Base-by-base conservation (phyloP, 2,329 filamentous ascomycete genomes). In the Stromatinia cepivora region DNA sequence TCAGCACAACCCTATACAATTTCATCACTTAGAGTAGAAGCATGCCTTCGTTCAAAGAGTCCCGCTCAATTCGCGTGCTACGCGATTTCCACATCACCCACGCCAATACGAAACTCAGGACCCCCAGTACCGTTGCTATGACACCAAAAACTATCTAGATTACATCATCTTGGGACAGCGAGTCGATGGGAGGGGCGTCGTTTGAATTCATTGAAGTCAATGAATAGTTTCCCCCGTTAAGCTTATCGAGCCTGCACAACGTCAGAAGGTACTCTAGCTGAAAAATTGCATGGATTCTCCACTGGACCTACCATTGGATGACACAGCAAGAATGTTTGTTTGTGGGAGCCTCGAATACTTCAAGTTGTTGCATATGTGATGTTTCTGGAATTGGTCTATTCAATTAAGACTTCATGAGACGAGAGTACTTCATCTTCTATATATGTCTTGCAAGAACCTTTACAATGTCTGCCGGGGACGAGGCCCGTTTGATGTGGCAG, bases 141-240 rank as follows among this genome's bases (percentile, higher is more conserved):
- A 39, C 22, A 9, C 28, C 28, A 50, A 48, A 62, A 15, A 48
- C 28, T n/a, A 62, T 48, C 28, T 62, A 28, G 45, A 48, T 62
- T 31, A 48, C 25, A 62, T 25, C 58, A 62, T 62, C 58, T 22
- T 48, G 42, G 11, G 28, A 34, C 20, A 62, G 15, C 20, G 28
- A 28, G 20, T 45, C 28, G 20, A 62, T 15, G 42, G 11, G 15
- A 34, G 20, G 31, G 11, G 34, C 17, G 56, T 58, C 31, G 11
- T 36, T 36, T 13, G 58, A 22, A 34, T 46, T 8, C 45, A 62
- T 62, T 50, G 58, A 62, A 62, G 58, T 36, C 45, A 62, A 36
- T 50, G 22, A 62, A 50, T 62, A 7, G 11, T n/a, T 36, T 36
- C n/a, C 9, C 11, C 4, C 4, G 20, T 34, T 25, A 15, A 36